Evolutionary conservation across 495 filamentous ascomycete genomes (phyloP).

Genomic region (Penicilliopsis zonata): DNA sequence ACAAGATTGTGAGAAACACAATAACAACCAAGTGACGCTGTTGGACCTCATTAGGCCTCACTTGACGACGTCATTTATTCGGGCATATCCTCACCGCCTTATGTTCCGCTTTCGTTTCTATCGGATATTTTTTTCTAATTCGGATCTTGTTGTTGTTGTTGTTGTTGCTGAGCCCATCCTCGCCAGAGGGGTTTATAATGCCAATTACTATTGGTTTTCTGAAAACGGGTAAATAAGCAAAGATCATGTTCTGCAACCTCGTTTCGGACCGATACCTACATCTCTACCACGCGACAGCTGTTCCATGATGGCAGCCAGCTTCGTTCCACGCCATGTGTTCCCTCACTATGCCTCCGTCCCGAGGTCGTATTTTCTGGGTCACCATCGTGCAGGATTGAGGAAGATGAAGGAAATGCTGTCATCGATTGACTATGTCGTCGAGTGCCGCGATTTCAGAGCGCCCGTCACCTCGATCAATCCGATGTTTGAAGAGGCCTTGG

Average conservation of each 20-base stretch:
- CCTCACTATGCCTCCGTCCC: constrained; percentile 58
- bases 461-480: constrained; percentile 85
- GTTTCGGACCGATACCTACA: not conserved
- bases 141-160: too few relatives aligned
- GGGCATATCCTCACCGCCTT: constrained; percentile 4
- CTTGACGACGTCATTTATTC: constrained; percentile 31
- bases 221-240: not conserved
- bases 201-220: too few relatives aligned
- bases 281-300: not conserved
- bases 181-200: too few relatives aligned
- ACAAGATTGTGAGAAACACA: too few relatives aligned
- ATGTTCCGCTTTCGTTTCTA: not conserved
- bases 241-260: not conserved
- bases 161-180: too few relatives aligned
- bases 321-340: constrained; percentile 64
- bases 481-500: constrained; percentile 69
- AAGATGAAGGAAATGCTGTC: constrained; percentile 79
- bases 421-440: constrained; percentile 77
- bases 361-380: constrained; percentile 92
- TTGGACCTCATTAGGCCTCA: too few relatives aligned
- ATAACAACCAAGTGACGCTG: too few relatives aligned
- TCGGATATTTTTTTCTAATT: not conserved
- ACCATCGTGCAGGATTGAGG: constrained; percentile 71
- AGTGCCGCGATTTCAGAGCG: constrained; percentile 88
- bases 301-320: constrained; percentile 28